Base-by-base conservation (phyloP, 2,329 filamentous ascomycete species). In the Penicillium sclerotigenum region DNA sequence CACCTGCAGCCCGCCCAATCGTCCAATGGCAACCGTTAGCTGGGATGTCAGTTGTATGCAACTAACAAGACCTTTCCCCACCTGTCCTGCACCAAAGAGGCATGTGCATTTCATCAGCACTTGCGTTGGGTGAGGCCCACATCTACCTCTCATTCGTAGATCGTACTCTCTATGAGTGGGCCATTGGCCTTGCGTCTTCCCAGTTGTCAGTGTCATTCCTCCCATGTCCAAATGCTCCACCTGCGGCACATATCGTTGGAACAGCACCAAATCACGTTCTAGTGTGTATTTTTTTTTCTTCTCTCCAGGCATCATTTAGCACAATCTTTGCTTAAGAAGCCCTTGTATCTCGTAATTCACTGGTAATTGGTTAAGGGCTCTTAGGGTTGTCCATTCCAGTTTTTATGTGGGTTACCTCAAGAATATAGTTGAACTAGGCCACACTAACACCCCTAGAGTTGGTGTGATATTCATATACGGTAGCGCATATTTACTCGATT, bases 31-130 rank as follows among this genome's bases (percentile, higher is more conserved):
- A 50, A 42, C 22, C 42, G 40, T 58, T 52, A 56, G 48, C 60
- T 40, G 47, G 64, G 59, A 57, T 62, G 50, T 57, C 54, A 45
- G 55, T 56, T 53, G 64, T 64, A 68, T 72, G 70, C 68, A 68
- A 59, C 68, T 70, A 71, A 58, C 36, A 52, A 49, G 24, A 50
- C 52, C 40, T 46, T 54, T 59, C 61, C 56, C 61, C 64, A 61
- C 59, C 37, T 50, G n/a, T 38, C 38, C 54, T 59, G 53, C 55
- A 54, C 42, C 22, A 50, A 46, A 18, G 47, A 37, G 43, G 51
- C 41, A 37, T 51, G 55, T 61, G 54, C 57, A 60, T 64, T 57
- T 58, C 52, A 57, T 59, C 52, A 53, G 55, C 29, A 52, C 50
- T 52, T 41, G 54, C 49, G 29, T 50, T 52, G 42, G 59, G 42